Conservation (phyloP, 2,329 filamentous ascomycete species). For the Endoconidiophora laricicola region DNA sequence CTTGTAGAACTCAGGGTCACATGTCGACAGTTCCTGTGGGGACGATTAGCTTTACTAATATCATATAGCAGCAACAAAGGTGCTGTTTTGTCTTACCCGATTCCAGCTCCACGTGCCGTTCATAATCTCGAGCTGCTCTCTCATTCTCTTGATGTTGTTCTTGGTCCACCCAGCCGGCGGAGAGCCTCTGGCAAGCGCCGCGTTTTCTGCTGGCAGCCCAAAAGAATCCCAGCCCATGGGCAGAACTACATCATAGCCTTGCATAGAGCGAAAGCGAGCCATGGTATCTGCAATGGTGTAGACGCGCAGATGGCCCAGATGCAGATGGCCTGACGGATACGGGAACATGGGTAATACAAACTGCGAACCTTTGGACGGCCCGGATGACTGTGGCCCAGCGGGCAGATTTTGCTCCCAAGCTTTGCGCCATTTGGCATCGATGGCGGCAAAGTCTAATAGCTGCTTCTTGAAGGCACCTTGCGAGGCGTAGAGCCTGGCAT, state of each 20-base stretch:
- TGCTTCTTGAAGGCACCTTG: too few relatives aligned
- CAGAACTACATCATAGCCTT: constrained; percentile 58
- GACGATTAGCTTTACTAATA: not conserved
- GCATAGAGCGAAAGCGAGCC: constrained; percentile 57
- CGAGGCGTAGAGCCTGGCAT: too few relatives aligned
- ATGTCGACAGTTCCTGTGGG: constrained; percentile 62
- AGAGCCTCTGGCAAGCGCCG: constrained; percentile 66
- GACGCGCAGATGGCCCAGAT: constrained; percentile 74
- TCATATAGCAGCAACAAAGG: not conserved
- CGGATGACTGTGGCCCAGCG: constrained; percentile 8
- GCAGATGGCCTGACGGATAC: constrained; percentile 73
- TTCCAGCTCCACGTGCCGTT: constrained; percentile 76
- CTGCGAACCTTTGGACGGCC: constrained; percentile 21
- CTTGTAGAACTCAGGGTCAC: constrained; percentile 72
- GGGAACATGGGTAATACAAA: constrained; percentile 89
- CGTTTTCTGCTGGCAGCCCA: constrained; percentile 80
- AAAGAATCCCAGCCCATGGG: constrained; percentile 97
- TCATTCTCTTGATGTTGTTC: constrained; percentile 71
- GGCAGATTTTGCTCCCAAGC: constrained; percentile 23
- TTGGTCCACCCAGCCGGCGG: constrained; percentile 66
- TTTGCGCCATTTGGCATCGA: constrained; percentile 34
- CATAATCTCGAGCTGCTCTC: constrained; percentile 60
- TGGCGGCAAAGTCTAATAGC: constrained; percentile 10
- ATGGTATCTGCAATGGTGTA: constrained; percentile 84
- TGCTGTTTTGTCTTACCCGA: constrained; percentile 36